Evolutionary conservation across 352 stramenopile genomes (phyloP).

Genomic region (Globisporangium parvum): DNA sequence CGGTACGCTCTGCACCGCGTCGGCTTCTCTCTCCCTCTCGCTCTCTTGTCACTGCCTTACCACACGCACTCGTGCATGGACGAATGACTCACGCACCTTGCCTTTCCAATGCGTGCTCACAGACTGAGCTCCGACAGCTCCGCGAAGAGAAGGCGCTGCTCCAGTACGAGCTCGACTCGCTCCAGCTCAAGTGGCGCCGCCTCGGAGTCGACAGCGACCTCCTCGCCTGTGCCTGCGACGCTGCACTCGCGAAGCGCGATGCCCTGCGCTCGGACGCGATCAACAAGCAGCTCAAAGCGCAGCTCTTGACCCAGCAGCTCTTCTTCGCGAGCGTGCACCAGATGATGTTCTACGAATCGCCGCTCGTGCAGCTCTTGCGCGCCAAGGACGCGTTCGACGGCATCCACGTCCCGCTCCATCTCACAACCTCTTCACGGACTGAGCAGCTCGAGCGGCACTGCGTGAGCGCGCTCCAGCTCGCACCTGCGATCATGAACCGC

Average conservation of each 20-base stretch:
- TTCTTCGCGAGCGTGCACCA: slow-evolving; percentile 44
- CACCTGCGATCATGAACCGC: slow-evolving; percentile 28
- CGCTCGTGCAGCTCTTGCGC: slow-evolving; percentile 28
- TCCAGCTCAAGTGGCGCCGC: slow-evolving; percentile 44
- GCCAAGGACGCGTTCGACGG: slow-evolving; percentile 48
- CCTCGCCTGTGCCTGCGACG: slow-evolving; percentile 26
- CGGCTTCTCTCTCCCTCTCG: no score
- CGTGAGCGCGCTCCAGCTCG: slow-evolving; percentile 22
- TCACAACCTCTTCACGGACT: slow-evolving; percentile 11
- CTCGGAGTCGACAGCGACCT: slow-evolving; percentile 26
- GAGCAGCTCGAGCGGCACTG: slow-evolving; percentile 26
- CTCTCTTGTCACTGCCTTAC: no score
- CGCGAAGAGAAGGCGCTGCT: slow-evolving; percentile 35
- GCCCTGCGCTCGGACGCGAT: slow-evolving; percentile 28
- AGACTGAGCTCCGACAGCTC: slow-evolving; percentile 46
- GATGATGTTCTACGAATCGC: slow-evolving; percentile 36
- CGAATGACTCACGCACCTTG: neutral
- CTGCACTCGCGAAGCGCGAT: slow-evolving; percentile 42
- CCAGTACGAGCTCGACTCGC: slow-evolving; percentile 29
- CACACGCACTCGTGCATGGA: neutral
- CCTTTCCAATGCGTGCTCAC: neutral
- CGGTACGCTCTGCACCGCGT: slow-evolving; percentile 12
- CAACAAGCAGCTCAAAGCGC: slow-evolving; percentile 40
- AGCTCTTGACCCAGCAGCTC: slow-evolving; percentile 55
- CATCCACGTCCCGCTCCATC: slow-evolving; percentile 27